A percentile compares a stretch with the other conserved stretches of the same genome.
Evolutionary conservation across 805 yeast genomes (phyloP).

Genomic region (Candida patagonica): DNA sequence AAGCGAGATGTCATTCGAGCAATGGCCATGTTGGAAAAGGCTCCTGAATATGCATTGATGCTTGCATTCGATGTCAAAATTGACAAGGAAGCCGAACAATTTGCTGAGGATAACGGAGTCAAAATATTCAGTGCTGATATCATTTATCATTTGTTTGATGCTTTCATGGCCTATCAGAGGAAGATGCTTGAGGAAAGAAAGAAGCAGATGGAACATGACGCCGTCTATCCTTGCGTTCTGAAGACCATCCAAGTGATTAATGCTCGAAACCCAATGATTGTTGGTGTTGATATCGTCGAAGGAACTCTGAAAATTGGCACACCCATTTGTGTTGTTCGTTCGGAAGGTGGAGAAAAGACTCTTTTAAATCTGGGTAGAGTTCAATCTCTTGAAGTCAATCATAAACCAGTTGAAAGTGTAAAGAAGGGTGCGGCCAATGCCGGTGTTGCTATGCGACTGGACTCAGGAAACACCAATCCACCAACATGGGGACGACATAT

Average conservation of each 20-base stretch:
- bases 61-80: conserved; percentile 94
- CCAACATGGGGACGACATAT: conserved; percentile 99
- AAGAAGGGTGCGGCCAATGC: conserved; percentile 94
- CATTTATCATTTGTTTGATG: conserved; percentile 93
- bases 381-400: conserved; percentile 90
- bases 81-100: conserved; percentile 97
- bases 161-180: conserved; percentile 85
- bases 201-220: conserved; percentile 76
- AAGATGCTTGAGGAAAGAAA: conserved; percentile 84
- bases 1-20: conserved; percentile 99
- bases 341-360: conserved; percentile 69
- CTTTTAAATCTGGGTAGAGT: conserved; percentile 76
- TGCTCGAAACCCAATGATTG: conserved; percentile 98
- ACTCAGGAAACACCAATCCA: conserved; percentile 78
- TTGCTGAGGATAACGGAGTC: conserved; percentile 87
- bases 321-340: conserved; percentile 89
- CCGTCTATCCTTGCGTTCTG: conserved; percentile 91
- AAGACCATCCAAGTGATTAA: conserved; percentile 93
- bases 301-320: conserved; percentile 88
- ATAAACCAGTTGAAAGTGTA: conserved; percentile 66
- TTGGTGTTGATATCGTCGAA: conserved; percentile 95
- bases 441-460: conserved; percentile 98
- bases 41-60: conserved; percentile 95
- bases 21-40: conserved; percentile 91
- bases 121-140: conserved; percentile 92